phyloP scores from a whole-genome alignment of 2,329 filamentous ascomycete genomes.

The Leptographium procerum region DNA sequence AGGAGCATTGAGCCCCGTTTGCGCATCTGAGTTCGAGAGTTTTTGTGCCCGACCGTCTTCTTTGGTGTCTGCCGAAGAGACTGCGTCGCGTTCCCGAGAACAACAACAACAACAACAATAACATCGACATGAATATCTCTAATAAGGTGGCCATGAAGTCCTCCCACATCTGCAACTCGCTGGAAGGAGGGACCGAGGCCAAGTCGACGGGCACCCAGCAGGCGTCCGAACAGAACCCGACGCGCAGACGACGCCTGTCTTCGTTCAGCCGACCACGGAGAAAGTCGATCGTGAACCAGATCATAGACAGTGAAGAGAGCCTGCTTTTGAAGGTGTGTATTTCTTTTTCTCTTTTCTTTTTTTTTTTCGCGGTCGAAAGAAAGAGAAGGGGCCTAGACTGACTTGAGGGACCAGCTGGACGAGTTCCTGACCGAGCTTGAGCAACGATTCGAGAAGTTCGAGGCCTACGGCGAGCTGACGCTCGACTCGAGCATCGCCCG shows the following conservation, averaged over 20 bases:
- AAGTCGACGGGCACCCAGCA: slow-evolving; percentile 31
- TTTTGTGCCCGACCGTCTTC: not conserved
- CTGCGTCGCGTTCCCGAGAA: not conserved
- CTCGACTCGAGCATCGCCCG: slow-evolving; percentile 75
- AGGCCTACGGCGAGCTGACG: slow-evolving; percentile 73
- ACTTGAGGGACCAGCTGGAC: slow-evolving; percentile 46
- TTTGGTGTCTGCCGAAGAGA: not conserved
- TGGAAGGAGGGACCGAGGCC: slow-evolving; percentile 24
- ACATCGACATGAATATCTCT: not conserved
- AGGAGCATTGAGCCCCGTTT: not conserved
- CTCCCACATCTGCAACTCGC: slow-evolving; percentile 4
- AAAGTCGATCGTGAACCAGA: slow-evolving; percentile 46
- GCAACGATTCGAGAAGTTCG: slow-evolving; percentile 74
- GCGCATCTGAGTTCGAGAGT: not conserved
- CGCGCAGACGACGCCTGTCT: slow-evolving; percentile 39
- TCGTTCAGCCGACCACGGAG: slow-evolving; percentile 42
- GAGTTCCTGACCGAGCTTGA: slow-evolving; percentile 78
- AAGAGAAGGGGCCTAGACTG: not conserved
- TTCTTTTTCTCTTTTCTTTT: no score
- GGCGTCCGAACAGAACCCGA: slow-evolving; percentile 18
- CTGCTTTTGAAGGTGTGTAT: slow-evolving; percentile 41
- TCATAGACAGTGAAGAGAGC: slow-evolving; percentile 52
- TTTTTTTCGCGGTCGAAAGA: not conserved
- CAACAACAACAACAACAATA: no score
- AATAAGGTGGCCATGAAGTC: slow-evolving; percentile 13